Evolutionary conservation across 345 rosid species (phyloP).

Genomic region (Mercurialis annua): DNA sequence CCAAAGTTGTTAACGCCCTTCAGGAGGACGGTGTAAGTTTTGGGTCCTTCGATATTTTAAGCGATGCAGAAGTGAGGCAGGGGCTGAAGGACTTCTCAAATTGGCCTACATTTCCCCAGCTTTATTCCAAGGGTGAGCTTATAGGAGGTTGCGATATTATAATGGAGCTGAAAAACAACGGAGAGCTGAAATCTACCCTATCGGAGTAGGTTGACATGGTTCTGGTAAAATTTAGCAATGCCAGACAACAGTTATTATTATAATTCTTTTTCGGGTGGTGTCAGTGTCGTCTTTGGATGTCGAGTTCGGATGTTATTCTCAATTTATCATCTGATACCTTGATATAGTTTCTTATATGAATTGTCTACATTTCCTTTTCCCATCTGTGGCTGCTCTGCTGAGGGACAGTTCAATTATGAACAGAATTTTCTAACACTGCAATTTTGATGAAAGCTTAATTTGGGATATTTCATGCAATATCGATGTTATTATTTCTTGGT

Average conservation of each 20-base stretch:
- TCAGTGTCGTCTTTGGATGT: slow-evolving; percentile 12
- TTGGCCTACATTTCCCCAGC: slow-evolving; percentile 99
- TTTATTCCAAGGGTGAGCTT: slow-evolving; percentile 91
- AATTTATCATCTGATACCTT: neutral
- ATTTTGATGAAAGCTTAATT: no score
- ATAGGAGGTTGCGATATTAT: slow-evolving; percentile 94
- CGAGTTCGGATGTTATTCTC: neutral
- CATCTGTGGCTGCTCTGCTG: no score
- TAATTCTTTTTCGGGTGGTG: slow-evolving; percentile 8
- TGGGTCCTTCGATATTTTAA: slow-evolving; percentile 77
- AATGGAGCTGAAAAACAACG: slow-evolving; percentile 61
- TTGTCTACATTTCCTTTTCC: neutral
- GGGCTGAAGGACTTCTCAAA: slow-evolving; percentile 81
- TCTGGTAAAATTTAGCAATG: slow-evolving; percentile 2
- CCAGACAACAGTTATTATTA: slow-evolving; percentile 4
- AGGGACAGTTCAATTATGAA: no score
- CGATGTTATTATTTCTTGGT: no score
- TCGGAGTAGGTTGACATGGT: slow-evolving; percentile 44
- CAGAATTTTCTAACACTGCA: no score
- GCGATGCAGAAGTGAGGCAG: slow-evolving; percentile 88
- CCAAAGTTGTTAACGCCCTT: slow-evolving; percentile 81
- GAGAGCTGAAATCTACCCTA: slow-evolving; percentile 77
- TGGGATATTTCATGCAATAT: no score
- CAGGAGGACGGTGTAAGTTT: slow-evolving; percentile 64
- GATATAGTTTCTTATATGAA: neutral